phyloP scores from a whole-genome alignment of 495 filamentous ascomycete species.

The Neurospora africana region DNA sequence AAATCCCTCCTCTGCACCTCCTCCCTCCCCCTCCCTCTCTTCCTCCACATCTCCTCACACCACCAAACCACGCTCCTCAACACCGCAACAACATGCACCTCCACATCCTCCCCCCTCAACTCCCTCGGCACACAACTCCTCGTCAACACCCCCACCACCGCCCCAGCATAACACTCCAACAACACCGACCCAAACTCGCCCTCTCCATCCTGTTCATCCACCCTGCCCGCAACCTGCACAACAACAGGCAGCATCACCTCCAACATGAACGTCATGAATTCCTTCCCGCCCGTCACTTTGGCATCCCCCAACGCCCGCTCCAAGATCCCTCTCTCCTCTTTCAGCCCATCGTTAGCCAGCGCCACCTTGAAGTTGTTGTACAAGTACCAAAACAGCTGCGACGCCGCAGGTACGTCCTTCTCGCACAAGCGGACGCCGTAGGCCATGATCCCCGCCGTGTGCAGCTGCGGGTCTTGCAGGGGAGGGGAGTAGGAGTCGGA shows the following conservation, averaged over 20 bases:
- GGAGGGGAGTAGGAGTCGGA: constrained; percentile 38
- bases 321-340: constrained; percentile 29
- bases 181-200: constrained; percentile 13
- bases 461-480: constrained; percentile 37
- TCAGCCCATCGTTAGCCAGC: constrained; percentile 29
- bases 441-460: constrained; percentile 36
- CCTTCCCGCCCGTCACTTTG: constrained; percentile 9
- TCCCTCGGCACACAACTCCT: constrained; percentile 16
- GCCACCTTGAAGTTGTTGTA: constrained; percentile 41
- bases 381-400: constrained; percentile 41
- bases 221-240: constrained; percentile 14
- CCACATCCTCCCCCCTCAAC: constrained; percentile 15
- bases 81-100: constrained; percentile 9
- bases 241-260: constrained; percentile 33
- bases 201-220: neutral
- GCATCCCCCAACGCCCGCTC: neutral
- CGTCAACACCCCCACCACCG: constrained; percentile 18
- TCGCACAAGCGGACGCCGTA: constrained; percentile 38
- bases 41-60: constrained; percentile 1
- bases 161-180: constrained; percentile 28
- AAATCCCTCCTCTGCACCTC: neutral
- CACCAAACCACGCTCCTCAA: constrained; percentile 13
- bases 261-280: constrained; percentile 34
- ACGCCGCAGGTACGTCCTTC: constrained; percentile 27
- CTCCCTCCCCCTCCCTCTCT: neutral